Conservation (phyloP, 1,284 basidiomycete species). For the Trametes hirsuta region DNA sequence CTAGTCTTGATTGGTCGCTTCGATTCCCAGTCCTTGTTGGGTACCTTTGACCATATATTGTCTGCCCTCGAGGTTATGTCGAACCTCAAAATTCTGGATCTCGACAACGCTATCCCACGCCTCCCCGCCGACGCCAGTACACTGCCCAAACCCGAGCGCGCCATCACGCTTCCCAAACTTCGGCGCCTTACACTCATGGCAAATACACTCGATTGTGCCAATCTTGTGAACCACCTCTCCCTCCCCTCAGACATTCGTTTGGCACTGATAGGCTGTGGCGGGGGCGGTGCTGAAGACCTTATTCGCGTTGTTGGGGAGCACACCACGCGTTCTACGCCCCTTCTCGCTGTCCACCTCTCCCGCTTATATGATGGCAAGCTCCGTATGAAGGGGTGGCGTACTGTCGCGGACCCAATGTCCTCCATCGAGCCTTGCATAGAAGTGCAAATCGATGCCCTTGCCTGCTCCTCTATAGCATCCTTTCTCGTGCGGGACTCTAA, state of each 20-base stretch:
- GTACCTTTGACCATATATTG: constrained; percentile 10
- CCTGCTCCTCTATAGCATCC: background rate
- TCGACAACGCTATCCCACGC: constrained; percentile 16
- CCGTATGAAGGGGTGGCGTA: constrained; percentile 5
- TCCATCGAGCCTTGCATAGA: background rate
- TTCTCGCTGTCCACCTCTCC: constrained; percentile 5
- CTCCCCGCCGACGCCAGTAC: background rate
- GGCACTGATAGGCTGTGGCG: background rate
- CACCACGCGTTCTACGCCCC: constrained; percentile 2
- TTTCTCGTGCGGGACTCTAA: constrained; percentile 3
- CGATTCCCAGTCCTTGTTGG: background rate
- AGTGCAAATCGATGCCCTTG: background rate
- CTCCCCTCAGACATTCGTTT: background rate
- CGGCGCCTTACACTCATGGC: background rate
- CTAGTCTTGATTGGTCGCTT: constrained; percentile 4
- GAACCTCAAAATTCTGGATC: background rate
- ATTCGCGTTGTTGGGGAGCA: constrained; percentile 2
- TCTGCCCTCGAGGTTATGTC: constrained; percentile 8
- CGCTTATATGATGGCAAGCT: background rate
- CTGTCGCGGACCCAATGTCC: background rate
- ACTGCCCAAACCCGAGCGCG: background rate
- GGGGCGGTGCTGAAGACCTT: constrained; percentile 1
- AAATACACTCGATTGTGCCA: constrained; percentile 12
- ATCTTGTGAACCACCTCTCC: constrained; percentile 13
- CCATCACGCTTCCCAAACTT: constrained; percentile 2